Base-by-base conservation (phyloP, 371 early-diverging fungal species). In the Vittaforma corneae region DNA sequence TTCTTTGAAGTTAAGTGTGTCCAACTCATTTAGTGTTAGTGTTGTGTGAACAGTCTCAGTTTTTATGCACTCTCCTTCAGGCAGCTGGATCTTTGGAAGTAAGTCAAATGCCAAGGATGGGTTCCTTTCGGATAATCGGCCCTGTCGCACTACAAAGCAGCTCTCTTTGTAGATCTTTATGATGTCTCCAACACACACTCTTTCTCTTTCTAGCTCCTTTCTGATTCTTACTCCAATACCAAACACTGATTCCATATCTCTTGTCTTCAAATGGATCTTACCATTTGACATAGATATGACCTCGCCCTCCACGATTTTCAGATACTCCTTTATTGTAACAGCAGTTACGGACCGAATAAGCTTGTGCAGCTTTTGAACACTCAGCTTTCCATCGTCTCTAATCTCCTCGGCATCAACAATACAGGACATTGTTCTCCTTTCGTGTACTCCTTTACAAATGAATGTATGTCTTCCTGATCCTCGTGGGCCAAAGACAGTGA, bases 181-280 rank as follows among this genome's bases (percentile, higher is more conserved):
- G 1, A 98, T 90, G 79, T 97, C 97, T 42, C 89, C 88, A 33
- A 90, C 89, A 78, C 86, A 83, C 29, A 93, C 89, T 78, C 91
- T 94, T 70, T 98, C 95, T 80, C 90, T 91, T 78, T 87, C 89
- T 68, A 98, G 76, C 29, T 89, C 82, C 62, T 88, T 89, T 69
- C 93, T 88, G 92, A 98, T 94, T 81, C 93, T 94, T 63, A 87
- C 86, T 1, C 97, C 97, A 68, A 97, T 80, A 73, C 93, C 94
- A 77, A 93, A 97, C 50, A 92, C 86, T 22, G 97, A 93, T 80
- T 98, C 99, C 94, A 96, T 94, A 61, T 98, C 97, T 26, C 92
- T 92, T 22, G 99, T 98, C 80, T 96, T 97, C 35, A 97, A 76
- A 45, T 91, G 90, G 61, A 98, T 79, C 76, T 93, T 92, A n/a